Evolutionary conservation across 179 eudicot genomes (phyloP).

Genomic region (Amaranthus tricolor): DNA sequence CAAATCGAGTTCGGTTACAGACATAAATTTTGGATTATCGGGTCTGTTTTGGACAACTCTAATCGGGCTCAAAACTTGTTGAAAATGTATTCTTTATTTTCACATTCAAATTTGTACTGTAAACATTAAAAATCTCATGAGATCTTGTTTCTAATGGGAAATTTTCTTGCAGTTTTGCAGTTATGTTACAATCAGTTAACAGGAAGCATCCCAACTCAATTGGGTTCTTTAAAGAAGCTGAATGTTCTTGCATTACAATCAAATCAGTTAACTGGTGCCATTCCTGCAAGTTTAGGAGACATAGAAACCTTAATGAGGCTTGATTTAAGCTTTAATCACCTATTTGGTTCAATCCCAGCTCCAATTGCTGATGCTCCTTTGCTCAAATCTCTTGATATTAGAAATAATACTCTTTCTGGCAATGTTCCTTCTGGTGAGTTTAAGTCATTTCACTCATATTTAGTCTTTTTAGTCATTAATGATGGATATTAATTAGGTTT

Average conservation of each 20-base stretch:
- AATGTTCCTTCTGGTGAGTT: constrained; percentile 69
- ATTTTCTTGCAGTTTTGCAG: constrained; percentile 60
- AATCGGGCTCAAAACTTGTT: too few species aligned
- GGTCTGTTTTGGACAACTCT: too few species aligned
- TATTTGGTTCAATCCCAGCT: constrained; percentile 82
- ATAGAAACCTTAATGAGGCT: constrained; percentile 52
- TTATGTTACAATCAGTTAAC: constrained; percentile 76
- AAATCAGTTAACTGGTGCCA: constrained; percentile 72
- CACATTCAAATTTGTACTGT: too few species aligned
- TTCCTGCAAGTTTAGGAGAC: constrained; percentile 82
- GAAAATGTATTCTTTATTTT: too few species aligned
- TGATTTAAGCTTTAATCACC: constrained; percentile 73
- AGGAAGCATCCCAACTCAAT: constrained; percentile 76
- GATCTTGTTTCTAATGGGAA: neutral
- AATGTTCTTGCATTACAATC: constrained; percentile 77
- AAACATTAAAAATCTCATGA: too few species aligned
- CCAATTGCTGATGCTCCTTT: constrained; percentile 65
- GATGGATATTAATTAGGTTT: too few species aligned
- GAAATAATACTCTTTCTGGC: constrained; percentile 82
- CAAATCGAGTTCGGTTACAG: too few species aligned
- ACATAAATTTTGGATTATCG: too few species aligned
- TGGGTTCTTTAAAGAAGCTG: constrained; percentile 72
- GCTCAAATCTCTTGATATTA: constrained; percentile 65
- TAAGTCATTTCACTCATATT: neutral
- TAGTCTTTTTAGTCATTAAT: neutral